Evolutionary conservation across 1,284 basidiomycete genomes (phyloP), one percentile per base, ranked within the genome.

Genomic region (Apiotrichum sp.): DNA sequence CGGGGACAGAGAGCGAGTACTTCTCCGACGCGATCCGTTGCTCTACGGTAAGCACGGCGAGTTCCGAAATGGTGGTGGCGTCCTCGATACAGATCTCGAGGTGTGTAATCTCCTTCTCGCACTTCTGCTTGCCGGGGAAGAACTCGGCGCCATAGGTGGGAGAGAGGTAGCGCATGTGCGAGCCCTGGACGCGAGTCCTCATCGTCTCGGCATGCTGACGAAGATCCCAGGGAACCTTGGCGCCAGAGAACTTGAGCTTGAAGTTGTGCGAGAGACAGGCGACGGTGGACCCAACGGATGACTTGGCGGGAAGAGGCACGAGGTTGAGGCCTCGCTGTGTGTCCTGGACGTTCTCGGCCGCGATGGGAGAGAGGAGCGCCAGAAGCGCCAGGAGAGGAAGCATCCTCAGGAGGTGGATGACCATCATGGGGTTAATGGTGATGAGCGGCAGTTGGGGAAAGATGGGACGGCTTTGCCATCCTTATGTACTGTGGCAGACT

Each of bases 211-310:
- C 75, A 13, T 83, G 83, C 1, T 73, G 74, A 22, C 62, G 58
- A 32, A 84, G 76, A 68, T 85, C 83, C 9, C 58, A 45, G 3
- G 82, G 82, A 0, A 79, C 39, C 14, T 41, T 36, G 22, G 22
- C 22, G 33, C 77, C 58, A 9, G 65, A 60, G 35, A 81, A 58
- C 9, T 75, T 68, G 67, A 84, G 80, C 55, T 68, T 58, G 65
- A 85, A 87, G 44, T 58, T 60, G 1, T 76, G n/a, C 22, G 33
- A 9, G 13, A 88, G 79, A 11, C 77, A 77, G 42, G 88, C 75
- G 2, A 81, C 67, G 0, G 77, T 76, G 0, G 75, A 68, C 22
- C 86, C 86, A 0, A 80, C 78, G 31, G 75, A 56, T 42, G 86
- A 68, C 3, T 67, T 68, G 14, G 76, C 70, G 0, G 87, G 87